Conservation (phyloP, 1,284 basidiomycete species). For the Bjerkandera adusta region DNA sequence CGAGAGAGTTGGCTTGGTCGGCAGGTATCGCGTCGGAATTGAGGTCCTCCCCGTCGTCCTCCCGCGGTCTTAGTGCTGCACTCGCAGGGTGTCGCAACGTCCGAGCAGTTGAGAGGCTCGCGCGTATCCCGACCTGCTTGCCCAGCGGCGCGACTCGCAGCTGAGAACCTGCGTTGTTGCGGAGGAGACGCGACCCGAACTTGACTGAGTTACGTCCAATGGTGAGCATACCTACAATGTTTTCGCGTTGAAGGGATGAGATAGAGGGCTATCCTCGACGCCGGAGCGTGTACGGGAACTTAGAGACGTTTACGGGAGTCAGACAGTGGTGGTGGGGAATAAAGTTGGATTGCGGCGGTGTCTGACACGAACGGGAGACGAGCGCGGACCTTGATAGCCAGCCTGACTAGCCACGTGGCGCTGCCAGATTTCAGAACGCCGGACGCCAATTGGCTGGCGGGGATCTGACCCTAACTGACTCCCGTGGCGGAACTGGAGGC, state of each 20-base stretch:
- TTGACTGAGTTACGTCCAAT: background rate
- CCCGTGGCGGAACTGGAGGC: no score
- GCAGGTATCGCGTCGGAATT: constrained; percentile 19
- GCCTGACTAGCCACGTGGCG: constrained; percentile 9
- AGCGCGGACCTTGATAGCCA: background rate
- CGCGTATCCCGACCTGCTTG: no score
- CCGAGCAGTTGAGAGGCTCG: background rate
- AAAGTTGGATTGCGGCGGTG: background rate
- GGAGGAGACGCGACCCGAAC: background rate
- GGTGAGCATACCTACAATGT: background rate
- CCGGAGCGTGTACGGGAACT: background rate
- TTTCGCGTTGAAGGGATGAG: background rate
- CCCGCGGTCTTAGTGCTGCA: constrained; percentile 2
- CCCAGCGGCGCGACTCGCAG: background rate
- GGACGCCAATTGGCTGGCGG: constrained; percentile 7
- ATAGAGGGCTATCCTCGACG: no score
- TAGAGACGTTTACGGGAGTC: background rate
- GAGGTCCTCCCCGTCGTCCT: constrained; percentile 11
- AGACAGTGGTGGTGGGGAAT: constrained; percentile 1
- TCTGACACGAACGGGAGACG: background rate
- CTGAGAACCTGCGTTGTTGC: background rate
- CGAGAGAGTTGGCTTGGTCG: constrained; percentile 21
- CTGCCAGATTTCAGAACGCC: constrained; percentile 9
- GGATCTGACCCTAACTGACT: no score
- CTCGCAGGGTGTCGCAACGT: background rate